phyloP scores from a whole-genome alignment of 768 basidiomycete genomes.

The Gymnopilus dilepis region DNA sequence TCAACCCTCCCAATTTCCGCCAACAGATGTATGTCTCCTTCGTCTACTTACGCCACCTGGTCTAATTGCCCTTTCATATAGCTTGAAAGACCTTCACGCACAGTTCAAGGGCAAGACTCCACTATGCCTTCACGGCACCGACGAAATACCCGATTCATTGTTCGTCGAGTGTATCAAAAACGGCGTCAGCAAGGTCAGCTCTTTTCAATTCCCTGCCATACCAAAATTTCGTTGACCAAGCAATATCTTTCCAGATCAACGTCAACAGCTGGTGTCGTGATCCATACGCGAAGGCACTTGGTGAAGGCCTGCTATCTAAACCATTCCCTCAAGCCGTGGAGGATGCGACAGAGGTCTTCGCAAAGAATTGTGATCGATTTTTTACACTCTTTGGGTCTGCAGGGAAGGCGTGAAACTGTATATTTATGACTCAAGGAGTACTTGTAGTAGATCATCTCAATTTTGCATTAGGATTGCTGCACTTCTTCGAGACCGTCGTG shows the following conservation, averaged over 20 bases:
- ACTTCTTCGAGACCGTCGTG: too few species aligned
- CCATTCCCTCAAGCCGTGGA: constrained; percentile 53
- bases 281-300: constrained; percentile 43
- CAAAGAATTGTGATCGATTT: constrained; percentile 45
- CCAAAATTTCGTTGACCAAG: background rate
- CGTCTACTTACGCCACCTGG: background rate
- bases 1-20: constrained; percentile 50
- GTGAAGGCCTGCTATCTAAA: constrained; percentile 36
- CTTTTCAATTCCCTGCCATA: background rate
- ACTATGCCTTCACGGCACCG: constrained; percentile 52
- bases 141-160: constrained; percentile 48
- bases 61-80: constrained; percentile 19
- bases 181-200: constrained; percentile 48
- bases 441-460: too few species aligned
- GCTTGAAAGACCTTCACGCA: constrained; percentile 40
- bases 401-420: constrained; percentile 38
- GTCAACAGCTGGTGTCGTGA: constrained; percentile 54
- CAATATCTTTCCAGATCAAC: constrained; percentile 38
- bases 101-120: constrained; percentile 41
- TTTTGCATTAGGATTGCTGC: too few species aligned
- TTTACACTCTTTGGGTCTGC: constrained; percentile 45
- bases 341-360: constrained; percentile 48
- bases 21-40: constrained; percentile 43
- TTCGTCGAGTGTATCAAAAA: constrained; percentile 50
- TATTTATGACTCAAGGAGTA: background rate